Conservation (phyloP, 176 grass and related monocot genomes). For the Calamus simplicifolius region DNA sequence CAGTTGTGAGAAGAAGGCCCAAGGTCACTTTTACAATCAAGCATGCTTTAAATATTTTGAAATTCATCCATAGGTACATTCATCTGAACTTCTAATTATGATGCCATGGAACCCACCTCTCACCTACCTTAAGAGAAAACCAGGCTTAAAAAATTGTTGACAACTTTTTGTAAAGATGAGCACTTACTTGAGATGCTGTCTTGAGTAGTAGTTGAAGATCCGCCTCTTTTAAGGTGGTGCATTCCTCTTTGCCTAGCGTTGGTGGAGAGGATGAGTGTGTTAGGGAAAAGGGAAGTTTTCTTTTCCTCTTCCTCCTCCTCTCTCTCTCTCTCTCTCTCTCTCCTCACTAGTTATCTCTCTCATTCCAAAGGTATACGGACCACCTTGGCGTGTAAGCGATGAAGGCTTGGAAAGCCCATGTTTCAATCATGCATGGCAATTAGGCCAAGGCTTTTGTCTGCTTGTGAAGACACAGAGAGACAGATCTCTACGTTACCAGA, state of each 20-base stretch:
- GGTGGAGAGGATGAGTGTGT: conserved; percentile 11
- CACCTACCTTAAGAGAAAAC: too few relatives aligned
- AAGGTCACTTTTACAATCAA: too few relatives aligned
- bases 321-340: too few relatives aligned
- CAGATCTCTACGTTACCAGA: too few relatives aligned
- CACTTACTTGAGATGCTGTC: background rate
- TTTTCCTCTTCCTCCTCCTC: background rate
- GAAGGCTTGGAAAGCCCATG: background rate
- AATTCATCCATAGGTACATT: too few relatives aligned
- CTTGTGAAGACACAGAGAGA: background rate
- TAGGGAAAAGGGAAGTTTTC: background rate
- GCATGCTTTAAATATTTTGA: too few relatives aligned
- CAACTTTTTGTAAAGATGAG: conserved; percentile 2
- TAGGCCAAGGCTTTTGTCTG: background rate
- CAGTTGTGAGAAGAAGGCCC: too few relatives aligned
- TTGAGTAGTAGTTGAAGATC: background rate
- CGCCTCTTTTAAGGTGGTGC: background rate
- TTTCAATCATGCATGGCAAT: conserved; percentile 4
- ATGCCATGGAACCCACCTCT: too few relatives aligned
- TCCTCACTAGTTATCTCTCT: background rate
- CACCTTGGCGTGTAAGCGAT: conserved; percentile 3
- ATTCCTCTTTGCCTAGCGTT: background rate
- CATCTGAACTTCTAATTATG: too few relatives aligned
- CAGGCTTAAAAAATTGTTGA: too few relatives aligned
- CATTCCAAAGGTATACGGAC: background rate